Evolutionary conservation across 106 monocot species (phyloP), one percentile per base, ranked within the genome.

Genomic region (Allium sativum): DNA sequence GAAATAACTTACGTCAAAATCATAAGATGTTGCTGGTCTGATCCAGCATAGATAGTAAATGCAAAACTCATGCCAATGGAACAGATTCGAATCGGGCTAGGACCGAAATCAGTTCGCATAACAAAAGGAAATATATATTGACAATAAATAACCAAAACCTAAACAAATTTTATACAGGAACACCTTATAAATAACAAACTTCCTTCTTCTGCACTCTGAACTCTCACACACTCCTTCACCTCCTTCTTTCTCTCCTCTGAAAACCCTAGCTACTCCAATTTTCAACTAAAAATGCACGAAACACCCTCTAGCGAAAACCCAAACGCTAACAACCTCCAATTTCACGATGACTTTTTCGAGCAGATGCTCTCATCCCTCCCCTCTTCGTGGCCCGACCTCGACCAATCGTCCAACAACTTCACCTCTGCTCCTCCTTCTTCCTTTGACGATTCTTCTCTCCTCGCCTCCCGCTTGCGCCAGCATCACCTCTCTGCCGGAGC

Each of bases 331-430:
- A 57, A 8, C 40, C 60, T 60, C 44, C 61, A 62, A 10, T 44
- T 44, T 18, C 72, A 78, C 62, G 88, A 88, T 22, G 93, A 93
- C 60, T 93, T 89, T 78, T 76, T 93, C 72, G 85, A 93, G 40
- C 86, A 93, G 76, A 80, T 93, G 83, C 76, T 93, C 58, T 89
- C 83, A 61, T 61, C 52, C 52, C 73, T 86, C 42, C 85, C 85
- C 7, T 62, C 82, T 52, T 45, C 82, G 21, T 89, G 89, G 93
- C 53, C 84, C 13, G 88, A 84, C 42, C 81, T 84, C 57, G 82
- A 86, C 48, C 73, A 54, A 42, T 53, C 66, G 42, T 5, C 31
- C 31, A 31, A 31, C 1, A 67, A 67, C 31, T 12, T 6, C 46
- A 42, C 21, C 56, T 16, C 62, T 12, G 56, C 76, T 2, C 66